Evolutionary conservation across 164 flowering plant genomes (phyloP), one percentile per base, ranked within the genome.

Genomic region (Santalum album): DNA sequence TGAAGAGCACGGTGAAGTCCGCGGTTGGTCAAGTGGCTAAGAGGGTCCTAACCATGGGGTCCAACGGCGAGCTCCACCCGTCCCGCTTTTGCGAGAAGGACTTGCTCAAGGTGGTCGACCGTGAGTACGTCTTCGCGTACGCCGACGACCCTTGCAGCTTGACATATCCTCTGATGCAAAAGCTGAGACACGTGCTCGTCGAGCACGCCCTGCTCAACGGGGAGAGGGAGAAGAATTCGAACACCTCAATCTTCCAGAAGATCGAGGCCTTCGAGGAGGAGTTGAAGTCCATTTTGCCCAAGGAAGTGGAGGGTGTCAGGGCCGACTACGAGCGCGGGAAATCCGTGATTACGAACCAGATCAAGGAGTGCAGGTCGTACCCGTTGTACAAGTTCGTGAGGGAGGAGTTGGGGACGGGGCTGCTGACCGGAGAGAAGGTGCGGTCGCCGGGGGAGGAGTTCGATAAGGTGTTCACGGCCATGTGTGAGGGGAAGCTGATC

Each of bases 391-490:
- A 54, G 58, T 64, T 70, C 54, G 74, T 73, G 34, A 67, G 78
- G 32, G 74, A 66, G 21, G 65, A 59, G 16, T 25, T 67, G 21
- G 68, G 65, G 22, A 62, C 75, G 1, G 55, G 43, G 24, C 35
- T 71, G 10, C 56, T 74, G 1, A 71, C 75, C 6, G 78, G 78
- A 3, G 78, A 74, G 62, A 68, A 68, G 49, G 64, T 59, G 0
- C n/a, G 54, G 9, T 74, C 78, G 0, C 75, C 78, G 0, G 78
- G 78, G 1, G 78, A 74, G 46, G 78, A 71, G 7, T 68, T 45
- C 26, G 78, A 74, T 49, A 63, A 62, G 70, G 75, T 74, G 10
- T 74, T 74, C 64, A n/a, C 64, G 0, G 78, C 78, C 3, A 59
- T 74, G 34, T 71, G 68, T 46, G 68, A 25, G 10, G 71, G 78